Evolutionary conservation across 129 eudicot species (phyloP), one percentile per base, ranked within the genome.

Genomic region (Erigeron canadensis): DNA sequence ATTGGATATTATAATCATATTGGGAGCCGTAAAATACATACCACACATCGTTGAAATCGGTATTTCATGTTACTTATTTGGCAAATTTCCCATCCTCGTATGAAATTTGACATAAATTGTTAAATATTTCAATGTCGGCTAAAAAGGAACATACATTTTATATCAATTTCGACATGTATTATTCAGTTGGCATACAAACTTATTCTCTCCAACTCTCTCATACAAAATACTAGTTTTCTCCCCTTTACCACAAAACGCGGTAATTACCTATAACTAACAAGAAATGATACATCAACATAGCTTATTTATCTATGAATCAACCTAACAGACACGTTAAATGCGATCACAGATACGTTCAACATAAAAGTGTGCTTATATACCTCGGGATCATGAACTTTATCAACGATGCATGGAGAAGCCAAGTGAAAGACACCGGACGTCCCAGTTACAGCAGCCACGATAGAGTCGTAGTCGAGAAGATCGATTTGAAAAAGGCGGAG

Each of bases 401-500:
- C 85, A 28, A 89, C 88, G 22, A 15, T 87, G 80, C 91, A 85
- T 28, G 96, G 98, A 7, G 98, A 87, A 65, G 98, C 98, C 22
- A 94, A 46, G 82, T 94, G 98, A 73, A 94, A 87, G 12, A 94
- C 96, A 37, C 98, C 96, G 12, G 85, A 47, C 34, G 87, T 73
- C 57, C 93, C 98, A 9, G 61, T 65, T 7, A 89, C 78, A 38
- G 96, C 95, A 11, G 91, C 83, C 34, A 63, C 73, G 47, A 94
- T 87, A 23, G 98, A 94, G 45, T 87, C 95, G 59, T 87, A 89
- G 41, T 94, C 75, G 23, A 94, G 89, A 17, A 94, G 84, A 84
- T 89, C 95, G 48, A 94, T 89, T 38, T 89, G 95, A 75, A 87
- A 94, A 37, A 94, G 84, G 7, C 81, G 92, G 64, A 89, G 95